These are phyloP conservation scores for Gastroboletus turbinatus DNA, from an alignment of 1,284 basidiomycete genomes.

Conservation along the genomic window DNA sequence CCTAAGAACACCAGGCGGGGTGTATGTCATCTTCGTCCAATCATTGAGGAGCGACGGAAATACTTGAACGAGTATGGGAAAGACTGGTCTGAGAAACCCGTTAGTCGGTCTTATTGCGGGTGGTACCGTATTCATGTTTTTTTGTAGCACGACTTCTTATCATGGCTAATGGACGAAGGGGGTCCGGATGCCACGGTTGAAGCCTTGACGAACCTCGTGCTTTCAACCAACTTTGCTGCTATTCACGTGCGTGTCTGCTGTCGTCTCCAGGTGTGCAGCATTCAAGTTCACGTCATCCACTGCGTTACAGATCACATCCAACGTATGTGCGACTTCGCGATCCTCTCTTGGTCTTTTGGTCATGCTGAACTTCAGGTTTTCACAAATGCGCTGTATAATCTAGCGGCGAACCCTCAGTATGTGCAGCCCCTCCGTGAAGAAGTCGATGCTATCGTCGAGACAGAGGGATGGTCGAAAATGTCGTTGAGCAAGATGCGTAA, in stretches of 20 bases:
- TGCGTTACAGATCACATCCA: conserved; percentile 10
- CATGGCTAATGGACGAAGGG: conserved; percentile 44
- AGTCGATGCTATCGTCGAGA: conserved; percentile 35
- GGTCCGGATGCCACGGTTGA: conserved; percentile 30
- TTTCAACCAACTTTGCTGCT: conserved; percentile 40
- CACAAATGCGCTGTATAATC: conserved; percentile 36
- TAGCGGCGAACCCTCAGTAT: conserved; percentile 39
- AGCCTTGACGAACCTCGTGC: conserved; percentile 33
- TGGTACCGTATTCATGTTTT: neutral
- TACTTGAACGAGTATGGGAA: conserved; percentile 34
- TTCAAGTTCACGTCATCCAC: neutral
- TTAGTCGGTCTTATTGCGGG: conserved; percentile 13
- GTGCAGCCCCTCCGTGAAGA: conserved; percentile 42
- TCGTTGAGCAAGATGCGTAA: conserved; percentile 41
- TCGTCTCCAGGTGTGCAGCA: neutral
- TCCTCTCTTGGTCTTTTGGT: neutral
- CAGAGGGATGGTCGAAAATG: conserved; percentile 44
- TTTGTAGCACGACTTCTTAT: conserved; percentile 40
- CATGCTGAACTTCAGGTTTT: conserved; percentile 21
- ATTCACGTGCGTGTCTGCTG: conserved; percentile 29
- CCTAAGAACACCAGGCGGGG: conserved; percentile 12
- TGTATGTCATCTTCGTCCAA: conserved; percentile 31
- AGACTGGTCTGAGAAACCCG: conserved; percentile 40
- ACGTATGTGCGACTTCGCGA: conserved; percentile 2
- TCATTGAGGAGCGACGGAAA: conserved; percentile 37